Percentiles rank a stretch among this genome's conserved stretches.
Evolutionary conservation across 257 asterid species (phyloP).

Genomic region (Solanum sitiens): DNA sequence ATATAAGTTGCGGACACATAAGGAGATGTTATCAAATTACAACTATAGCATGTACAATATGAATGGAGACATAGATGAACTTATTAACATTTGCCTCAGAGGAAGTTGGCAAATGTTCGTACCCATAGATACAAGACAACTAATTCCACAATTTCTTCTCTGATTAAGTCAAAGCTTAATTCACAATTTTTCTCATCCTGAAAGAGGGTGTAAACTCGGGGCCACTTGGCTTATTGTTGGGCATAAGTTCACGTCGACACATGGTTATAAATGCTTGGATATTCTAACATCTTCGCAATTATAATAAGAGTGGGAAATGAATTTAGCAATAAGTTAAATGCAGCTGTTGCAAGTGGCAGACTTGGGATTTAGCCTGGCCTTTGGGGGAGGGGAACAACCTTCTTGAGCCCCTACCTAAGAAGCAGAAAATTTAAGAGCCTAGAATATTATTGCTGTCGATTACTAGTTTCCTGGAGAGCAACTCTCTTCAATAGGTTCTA

Average conservation of each 20-base stretch:
- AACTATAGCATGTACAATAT: background rate
- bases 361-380: background rate
- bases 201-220: background rate
- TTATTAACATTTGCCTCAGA: background rate
- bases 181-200: background rate
- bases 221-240: background rate
- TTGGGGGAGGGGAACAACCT: background rate
- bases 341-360: background rate
- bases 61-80: background rate
- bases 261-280: background rate
- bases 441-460: background rate
- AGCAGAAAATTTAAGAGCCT: background rate
- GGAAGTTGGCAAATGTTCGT: background rate
- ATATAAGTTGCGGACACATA: background rate
- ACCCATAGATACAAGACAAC: background rate
- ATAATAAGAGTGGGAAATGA: background rate
- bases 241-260: background rate
- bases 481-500: background rate
- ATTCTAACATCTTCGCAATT: background rate
- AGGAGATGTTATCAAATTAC: background rate
- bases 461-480: background rate
- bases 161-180: background rate
- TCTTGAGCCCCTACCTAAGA: background rate
- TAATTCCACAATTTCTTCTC: background rate
- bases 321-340: background rate